Evolutionary conservation across 2,329 filamentous ascomycete species (phyloP), one percentile per base, ranked within the genome.

Genomic region (Aureobasidium sp.): DNA sequence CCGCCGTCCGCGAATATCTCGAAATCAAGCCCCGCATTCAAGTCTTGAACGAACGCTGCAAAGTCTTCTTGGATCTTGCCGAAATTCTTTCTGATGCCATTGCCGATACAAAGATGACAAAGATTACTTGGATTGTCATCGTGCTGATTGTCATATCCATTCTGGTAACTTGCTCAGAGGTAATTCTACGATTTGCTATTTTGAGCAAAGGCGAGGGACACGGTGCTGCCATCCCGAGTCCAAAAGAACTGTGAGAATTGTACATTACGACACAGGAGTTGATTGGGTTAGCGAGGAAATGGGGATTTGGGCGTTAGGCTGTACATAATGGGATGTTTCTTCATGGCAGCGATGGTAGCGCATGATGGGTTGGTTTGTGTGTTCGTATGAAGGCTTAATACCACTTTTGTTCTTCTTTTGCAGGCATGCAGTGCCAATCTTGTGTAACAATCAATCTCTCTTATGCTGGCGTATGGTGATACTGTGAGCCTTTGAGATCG

Each of bases 121-220:
- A 82, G 66, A 96, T 97, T 72, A 99, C 94, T 1, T 97, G 93
- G 93, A 97, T 99, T 74, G 88, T 97, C 74, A 99, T 99, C 69
- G 82, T 96, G 49, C 83, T 99, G 49, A 99, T 99, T 71, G 75
- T 95, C 50, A 79, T 97, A 67, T 93, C 88, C 71, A 97, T 99
- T 69, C 79, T 91, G 58, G 91, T 99, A 59, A 97, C 94, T 2
- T 88, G 90, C 55, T 87, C 88, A 3, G 94, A 99, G 76, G 93
- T 97, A 9, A 85, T 88, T 60, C 78, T 99, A 55, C 83, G 94
- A 7, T 97, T 97, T 71, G 86, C 81, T 32, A 88, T 96, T 59
- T 76, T 96, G 57, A 70, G 70, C 4, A 62, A 59, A 21, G 62
- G 63, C 39, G 50, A 62, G 21, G 63, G 47, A 16, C 32, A 39